These are phyloP conservation scores for Penicillium sp. DNA, from an alignment of 2,329 filamentous ascomycete species.

Conservation along the genomic window DNA sequence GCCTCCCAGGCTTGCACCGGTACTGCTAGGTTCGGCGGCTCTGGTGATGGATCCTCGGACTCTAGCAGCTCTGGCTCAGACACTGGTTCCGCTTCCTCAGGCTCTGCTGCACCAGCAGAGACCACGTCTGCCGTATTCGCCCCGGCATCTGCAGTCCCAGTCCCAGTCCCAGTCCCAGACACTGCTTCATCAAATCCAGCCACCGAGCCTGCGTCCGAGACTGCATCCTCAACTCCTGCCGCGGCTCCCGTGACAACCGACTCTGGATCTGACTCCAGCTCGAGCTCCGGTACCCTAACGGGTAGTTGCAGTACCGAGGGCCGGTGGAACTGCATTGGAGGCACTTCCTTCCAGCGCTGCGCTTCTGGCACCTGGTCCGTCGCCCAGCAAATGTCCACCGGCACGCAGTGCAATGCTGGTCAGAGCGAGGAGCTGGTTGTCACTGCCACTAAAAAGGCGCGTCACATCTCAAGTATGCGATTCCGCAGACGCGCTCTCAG, in stretches of 20 bases:
- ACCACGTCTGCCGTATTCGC: neutral
- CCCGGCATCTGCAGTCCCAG: neutral
- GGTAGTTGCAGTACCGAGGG: slow-evolving; percentile 55
- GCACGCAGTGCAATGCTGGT: slow-evolving; percentile 53
- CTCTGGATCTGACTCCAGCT: neutral
- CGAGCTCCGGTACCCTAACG: slow-evolving; percentile 38
- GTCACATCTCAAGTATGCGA: slow-evolving; percentile 28
- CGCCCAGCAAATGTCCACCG: slow-evolving; percentile 51
- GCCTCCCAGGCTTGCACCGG: slow-evolving; percentile 32
- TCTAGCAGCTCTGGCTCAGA: slow-evolving; percentile 14
- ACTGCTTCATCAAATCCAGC: slow-evolving; percentile 5
- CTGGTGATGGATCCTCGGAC: slow-evolving; percentile 28
- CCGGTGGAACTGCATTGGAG: slow-evolving; percentile 58
- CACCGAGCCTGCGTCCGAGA: neutral
- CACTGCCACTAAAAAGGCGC: slow-evolving; percentile 24
- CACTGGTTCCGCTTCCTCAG: neutral
- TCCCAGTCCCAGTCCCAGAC: slow-evolving; percentile 5
- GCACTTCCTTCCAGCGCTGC: slow-evolving; percentile 60
- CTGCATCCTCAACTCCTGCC: neutral
- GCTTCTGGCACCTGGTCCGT: slow-evolving; percentile 58
- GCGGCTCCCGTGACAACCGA: neutral
- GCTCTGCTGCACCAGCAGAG: slow-evolving; percentile 4
- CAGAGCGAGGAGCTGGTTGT: slow-evolving; percentile 27
- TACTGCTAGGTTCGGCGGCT: slow-evolving; percentile 32
- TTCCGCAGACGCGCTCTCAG: slow-evolving; percentile 27